Evolutionary conservation across 345 rosid species (phyloP).

Genomic region (Firmiana major): DNA sequence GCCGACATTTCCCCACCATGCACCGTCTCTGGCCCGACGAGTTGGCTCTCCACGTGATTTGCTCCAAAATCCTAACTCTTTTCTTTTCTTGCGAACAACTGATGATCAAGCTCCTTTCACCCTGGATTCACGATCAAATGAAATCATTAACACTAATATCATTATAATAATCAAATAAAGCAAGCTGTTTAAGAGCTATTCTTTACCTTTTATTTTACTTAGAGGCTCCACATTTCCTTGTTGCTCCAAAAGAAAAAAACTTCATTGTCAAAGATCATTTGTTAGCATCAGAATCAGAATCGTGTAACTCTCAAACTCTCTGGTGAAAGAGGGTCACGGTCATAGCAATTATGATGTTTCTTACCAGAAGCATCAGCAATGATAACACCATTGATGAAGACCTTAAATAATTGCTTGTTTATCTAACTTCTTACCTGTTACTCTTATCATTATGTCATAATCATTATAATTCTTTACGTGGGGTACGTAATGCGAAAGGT

Average conservation of each 20-base stretch:
- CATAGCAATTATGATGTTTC: not conserved
- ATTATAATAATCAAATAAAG: not conserved
- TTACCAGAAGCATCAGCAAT: not conserved
- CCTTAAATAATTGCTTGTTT: not conserved
- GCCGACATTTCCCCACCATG: slow-evolving; percentile 9
- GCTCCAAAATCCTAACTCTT: not conserved
- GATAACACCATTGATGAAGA: slow-evolving; percentile 5
- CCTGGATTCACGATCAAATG: not conserved
- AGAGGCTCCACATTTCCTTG: not conserved
- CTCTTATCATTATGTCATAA: slow-evolving; percentile 1
- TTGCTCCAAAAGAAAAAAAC: not conserved
- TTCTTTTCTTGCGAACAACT: not conserved
- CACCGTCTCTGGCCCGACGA: slow-evolving; percentile 3
- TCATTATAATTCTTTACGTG: not conserved
- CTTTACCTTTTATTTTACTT: no score
- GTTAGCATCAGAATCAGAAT: not conserved
- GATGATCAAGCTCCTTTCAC: not conserved
- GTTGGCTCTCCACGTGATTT: not conserved
- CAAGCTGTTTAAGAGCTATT: not conserved
- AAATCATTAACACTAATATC: not conserved
- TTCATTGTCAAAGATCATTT: not conserved
- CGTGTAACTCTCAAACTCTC: not conserved
- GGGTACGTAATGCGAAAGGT: not conserved
- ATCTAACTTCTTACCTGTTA: not conserved
- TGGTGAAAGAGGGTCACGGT: not conserved